phyloP scores from a whole-genome alignment of 2,329 filamentous ascomycete genomes.

The Alternaria gaisen region DNA sequence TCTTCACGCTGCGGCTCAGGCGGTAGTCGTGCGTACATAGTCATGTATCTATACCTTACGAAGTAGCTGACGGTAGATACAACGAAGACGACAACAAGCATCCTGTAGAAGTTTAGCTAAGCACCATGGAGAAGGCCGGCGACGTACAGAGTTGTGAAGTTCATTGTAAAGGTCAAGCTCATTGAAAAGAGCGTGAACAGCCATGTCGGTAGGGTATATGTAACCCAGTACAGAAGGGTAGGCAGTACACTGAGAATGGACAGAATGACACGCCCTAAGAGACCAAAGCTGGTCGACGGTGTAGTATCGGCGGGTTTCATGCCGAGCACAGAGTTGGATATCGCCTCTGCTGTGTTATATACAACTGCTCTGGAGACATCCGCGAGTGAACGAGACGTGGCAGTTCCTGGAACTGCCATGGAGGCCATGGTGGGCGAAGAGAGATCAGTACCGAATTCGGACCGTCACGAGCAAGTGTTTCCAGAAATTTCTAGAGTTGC shows the following conservation, averaged over 20 bases:
- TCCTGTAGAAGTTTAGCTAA: conserved; percentile 42
- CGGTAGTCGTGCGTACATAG: conserved; percentile 94
- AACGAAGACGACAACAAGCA: conserved; percentile 75
- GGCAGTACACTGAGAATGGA: conserved; percentile 64
- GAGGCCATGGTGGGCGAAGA: conserved; percentile 21
- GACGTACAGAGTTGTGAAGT: conserved; percentile 88
- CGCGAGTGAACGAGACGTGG: conserved; percentile 25
- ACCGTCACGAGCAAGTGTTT: conserved; percentile 17
- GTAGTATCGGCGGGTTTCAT: conserved; percentile 32
- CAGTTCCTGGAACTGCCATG: conserved; percentile 37
- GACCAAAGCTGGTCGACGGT: conserved; percentile 50
- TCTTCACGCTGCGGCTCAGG: conserved; percentile 96
- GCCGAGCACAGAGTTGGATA: conserved; percentile 31
- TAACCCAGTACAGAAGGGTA: conserved; percentile 74
- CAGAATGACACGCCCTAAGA: conserved; percentile 60
- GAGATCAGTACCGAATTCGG: conserved; percentile 2
- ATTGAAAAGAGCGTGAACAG: conserved; percentile 91
- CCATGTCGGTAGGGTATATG: conserved; percentile 87
- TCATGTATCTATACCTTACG: conserved; percentile 92
- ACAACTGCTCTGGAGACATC: conserved; percentile 20
- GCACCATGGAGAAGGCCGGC: conserved; percentile 7
- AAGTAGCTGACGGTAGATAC: conserved; percentile 93
- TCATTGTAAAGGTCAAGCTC: conserved; percentile 97
- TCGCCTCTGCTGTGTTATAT: conserved; percentile 27
- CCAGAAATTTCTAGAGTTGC: conserved; percentile 3